Conservation (phyloP, 345 rosid species). For the Streptanthus diversifolius region DNA sequence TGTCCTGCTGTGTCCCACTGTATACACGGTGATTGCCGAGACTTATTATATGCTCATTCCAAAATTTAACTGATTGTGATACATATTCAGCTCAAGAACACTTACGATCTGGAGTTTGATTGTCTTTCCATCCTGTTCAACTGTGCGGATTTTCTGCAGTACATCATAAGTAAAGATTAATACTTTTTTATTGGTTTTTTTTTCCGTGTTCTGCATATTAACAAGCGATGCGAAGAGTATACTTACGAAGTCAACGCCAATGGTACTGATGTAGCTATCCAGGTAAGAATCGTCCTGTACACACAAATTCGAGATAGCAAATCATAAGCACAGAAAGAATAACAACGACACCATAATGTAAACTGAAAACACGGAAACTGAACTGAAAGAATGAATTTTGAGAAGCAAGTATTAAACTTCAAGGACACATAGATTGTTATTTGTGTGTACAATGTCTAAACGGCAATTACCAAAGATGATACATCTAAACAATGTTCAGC, state of each 20-base stretch:
- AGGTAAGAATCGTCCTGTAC: conserved; percentile 56
- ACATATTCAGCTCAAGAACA: background rate
- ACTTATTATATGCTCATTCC: background rate
- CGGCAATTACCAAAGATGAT: background rate
- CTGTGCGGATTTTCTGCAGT: conserved; percentile 57
- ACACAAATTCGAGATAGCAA: background rate
- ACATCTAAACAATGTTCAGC: background rate
- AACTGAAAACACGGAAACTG: background rate
- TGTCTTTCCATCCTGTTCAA: conserved; percentile 62
- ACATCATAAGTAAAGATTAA: conserved; percentile 11
- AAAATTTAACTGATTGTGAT: background rate
- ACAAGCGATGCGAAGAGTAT: background rate
- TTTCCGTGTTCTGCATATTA: background rate
- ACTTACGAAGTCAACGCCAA: conserved; percentile 67
- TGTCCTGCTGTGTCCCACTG: conserved; percentile 98
- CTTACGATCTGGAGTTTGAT: conserved; percentile 57
- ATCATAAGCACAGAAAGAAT: background rate
- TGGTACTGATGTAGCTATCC: conserved; percentile 60
- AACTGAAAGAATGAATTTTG: background rate
- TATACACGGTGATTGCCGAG: background rate
- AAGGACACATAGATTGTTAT: background rate
- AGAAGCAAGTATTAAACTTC: background rate
- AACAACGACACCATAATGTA: background rate
- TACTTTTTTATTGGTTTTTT: background rate
- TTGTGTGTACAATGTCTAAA: background rate